Evolutionary conservation across 2,329 filamentous ascomycete species (phyloP), one percentile per base, ranked within the genome.

Genomic region (Tolypocladium guangdongense): DNA sequence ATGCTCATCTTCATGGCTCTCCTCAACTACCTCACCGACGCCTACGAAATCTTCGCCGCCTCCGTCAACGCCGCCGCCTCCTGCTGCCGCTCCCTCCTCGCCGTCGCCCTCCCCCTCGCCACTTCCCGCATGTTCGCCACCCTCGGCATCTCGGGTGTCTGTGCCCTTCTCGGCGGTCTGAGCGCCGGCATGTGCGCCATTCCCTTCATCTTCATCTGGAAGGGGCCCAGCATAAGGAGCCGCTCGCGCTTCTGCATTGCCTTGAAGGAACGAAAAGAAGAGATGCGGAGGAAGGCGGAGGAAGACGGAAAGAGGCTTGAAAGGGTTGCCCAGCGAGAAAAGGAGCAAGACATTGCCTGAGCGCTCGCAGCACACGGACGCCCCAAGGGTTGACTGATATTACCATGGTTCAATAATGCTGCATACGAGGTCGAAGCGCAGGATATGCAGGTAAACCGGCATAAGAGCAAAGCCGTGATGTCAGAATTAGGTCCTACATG

Each of bases 71-170:
- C 93, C 64, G 86, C 75, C 51, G 95, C 72, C 71, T 97, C 93
- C 53, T 95, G 71, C 71, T 96, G 88, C 1, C 91, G 93, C 52
- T 93, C 93, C 87, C 89, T 97, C 67, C 95, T 92, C 1, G 89
- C 90, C 46, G 91, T 96, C 0, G 68, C 83, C 1, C 70, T 86
- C 47, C 82, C 83, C 4, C 70, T 86, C 20, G 77, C 77, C 12
- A 76, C 76, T 3, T 66, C 68, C 2, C 70, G 69, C 54, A 78
- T 81, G 74, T 80, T 80, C 55, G 54, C 58, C 2, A 63, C 62
- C 3, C 68, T 81, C 1, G 73, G 73, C 2, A 74, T 80, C 22
- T 59, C 68, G 1, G 76, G 77, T 1, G 76, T 76, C n/a, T 78
- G 76, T 53, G 74, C 74, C n/a, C 64, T 80, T 8, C 69, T 81